Conservation (phyloP, 2,329 filamentous ascomycete genomes). For the Aspergillus calidoustus region DNA sequence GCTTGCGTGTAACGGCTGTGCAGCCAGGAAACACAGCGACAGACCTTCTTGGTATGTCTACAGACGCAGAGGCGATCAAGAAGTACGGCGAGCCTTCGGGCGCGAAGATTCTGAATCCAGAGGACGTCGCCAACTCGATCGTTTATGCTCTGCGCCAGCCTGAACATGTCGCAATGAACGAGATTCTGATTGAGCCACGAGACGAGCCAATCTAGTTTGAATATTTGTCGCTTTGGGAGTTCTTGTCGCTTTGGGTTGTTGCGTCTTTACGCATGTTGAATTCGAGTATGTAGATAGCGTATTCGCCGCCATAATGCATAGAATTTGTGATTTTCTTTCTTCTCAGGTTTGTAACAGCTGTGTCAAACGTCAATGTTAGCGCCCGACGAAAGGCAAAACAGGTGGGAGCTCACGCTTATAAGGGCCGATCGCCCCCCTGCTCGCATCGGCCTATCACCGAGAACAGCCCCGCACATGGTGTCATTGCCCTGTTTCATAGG, state of each 20-base stretch:
- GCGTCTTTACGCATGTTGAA: constrained; percentile 4
- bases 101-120: constrained; percentile 73
- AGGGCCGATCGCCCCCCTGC: not conserved
- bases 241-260: not conserved
- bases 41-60: constrained; percentile 74
- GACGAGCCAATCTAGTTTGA: constrained; percentile 70
- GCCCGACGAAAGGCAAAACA: not conserved
- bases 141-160: constrained; percentile 76
- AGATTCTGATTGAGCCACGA: constrained; percentile 76
- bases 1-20: constrained; percentile 72
- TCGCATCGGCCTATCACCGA: not conserved
- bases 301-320: not conserved
- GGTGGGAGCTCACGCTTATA: not conserved
- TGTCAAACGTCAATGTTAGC: not conserved
- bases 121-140: constrained; percentile 74
- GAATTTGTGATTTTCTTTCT: not conserved
- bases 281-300: constrained; percentile 3
- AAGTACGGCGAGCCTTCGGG: constrained; percentile 77
- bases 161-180: constrained; percentile 76
- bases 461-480: constrained; percentile 2
- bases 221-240: not conserved
- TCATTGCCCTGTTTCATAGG: not conserved
- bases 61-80: constrained; percentile 75
- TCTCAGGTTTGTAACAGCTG: not conserved
- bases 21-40: constrained; percentile 80